A percentile compares a stretch with the other conserved stretches of the same genome.
These are phyloP conservation scores for Parascedosporium putredinis DNA, from an alignment of 2,329 filamentous ascomycete species.

Conservation along the genomic window DNA sequence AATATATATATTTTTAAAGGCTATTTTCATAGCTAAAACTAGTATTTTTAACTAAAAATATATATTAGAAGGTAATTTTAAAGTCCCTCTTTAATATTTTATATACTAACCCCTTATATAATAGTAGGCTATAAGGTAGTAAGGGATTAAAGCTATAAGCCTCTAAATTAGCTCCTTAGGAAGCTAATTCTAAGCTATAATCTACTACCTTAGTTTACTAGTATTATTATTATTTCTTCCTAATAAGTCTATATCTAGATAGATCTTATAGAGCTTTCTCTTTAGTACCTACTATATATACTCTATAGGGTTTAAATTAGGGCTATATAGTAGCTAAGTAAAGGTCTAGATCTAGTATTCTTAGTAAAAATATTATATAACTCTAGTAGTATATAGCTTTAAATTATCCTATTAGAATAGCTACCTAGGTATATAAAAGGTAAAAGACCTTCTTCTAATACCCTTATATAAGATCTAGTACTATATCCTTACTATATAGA, in stretches of 20 bases:
- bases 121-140: neutral
- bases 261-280: neutral
- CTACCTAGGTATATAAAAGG: no score
- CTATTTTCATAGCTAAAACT: no score
- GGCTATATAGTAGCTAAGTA: no score
- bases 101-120: neutral
- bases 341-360: no score
- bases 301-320: no score
- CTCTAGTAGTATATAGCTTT: no score
- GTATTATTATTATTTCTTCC: neutral
- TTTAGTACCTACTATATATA: neutral
- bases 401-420: no score
- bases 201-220: neutral
- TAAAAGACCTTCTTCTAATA: no score
- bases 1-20: no score
- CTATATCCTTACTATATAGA: no score
- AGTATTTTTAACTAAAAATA: neutral
- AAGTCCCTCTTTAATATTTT: constrained; percentile 2
- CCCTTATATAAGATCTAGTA: no score
- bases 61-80: neutral
- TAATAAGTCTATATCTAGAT: neutral
- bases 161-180: neutral
- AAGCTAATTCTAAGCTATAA: neutral
- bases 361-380: no score
- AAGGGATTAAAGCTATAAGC: neutral